A percentile compares a stretch with the other conserved stretches of the same genome.
phyloP scores from a whole-genome alignment of 192 early-diverging fungal genomes.

The Podila epicladia region DNA sequence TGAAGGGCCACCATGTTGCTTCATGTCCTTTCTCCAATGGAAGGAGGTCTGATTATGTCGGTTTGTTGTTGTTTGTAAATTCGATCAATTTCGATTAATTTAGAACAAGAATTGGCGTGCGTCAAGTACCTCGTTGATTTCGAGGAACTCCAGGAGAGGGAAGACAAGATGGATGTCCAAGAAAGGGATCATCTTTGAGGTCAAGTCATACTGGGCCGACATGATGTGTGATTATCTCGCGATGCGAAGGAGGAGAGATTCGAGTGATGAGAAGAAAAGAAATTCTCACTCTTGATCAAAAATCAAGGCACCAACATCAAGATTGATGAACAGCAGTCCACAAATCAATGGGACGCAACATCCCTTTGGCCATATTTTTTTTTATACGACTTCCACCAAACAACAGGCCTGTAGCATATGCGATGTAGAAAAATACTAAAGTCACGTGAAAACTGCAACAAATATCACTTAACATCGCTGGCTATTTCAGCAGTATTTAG shows the following conservation, averaged over 20 bases:
- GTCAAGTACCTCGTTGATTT: conserved; percentile 71
- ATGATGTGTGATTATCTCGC: conserved; percentile 38
- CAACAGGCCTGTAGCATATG: too few species aligned
- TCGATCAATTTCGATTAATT: neutral
- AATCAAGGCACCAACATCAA: conserved; percentile 3
- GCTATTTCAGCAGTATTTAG: too few species aligned
- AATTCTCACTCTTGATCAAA: neutral
- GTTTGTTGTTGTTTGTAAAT: too few species aligned
- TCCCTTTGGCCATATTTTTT: too few species aligned
- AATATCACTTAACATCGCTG: neutral
- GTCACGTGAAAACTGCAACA: conserved; percentile 2
- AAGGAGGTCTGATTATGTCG: too few species aligned
- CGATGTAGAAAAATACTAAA: too few species aligned
- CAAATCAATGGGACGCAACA: too few species aligned
- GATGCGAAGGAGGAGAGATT: conserved; percentile 10
- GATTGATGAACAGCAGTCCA: neutral
- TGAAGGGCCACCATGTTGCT: too few species aligned
- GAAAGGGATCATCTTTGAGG: conserved; percentile 81
- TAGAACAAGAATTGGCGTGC: neutral
- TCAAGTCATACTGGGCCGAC: conserved; percentile 80
- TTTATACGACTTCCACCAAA: too few species aligned
- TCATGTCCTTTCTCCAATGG: too few species aligned
- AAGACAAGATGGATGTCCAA: conserved; percentile 95
- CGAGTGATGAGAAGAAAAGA: neutral
- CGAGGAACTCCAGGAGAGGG: conserved; percentile 90